phyloP scores from a whole-genome alignment of 2,329 filamentous ascomycete species.

The Fusarium pseudoanthophilum region DNA sequence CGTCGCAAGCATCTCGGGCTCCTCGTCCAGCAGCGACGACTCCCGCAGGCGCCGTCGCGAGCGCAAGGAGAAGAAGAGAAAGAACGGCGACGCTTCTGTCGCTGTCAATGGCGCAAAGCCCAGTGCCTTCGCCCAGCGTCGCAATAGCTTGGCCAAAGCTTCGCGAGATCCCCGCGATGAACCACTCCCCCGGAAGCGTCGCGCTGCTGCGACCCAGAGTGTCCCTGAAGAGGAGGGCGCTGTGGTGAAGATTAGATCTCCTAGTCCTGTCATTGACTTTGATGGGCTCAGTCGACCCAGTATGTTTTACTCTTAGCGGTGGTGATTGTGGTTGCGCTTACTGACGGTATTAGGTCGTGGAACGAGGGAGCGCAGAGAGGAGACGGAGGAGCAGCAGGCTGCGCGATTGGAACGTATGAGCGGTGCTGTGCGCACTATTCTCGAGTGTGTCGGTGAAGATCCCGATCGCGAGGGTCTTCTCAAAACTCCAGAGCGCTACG shows the following conservation, averaged over 20 bases:
- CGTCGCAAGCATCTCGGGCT: constrained; percentile 42
- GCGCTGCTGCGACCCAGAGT: constrained; percentile 15
- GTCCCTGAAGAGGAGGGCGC: constrained; percentile 24
- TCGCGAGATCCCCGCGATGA: constrained; percentile 70
- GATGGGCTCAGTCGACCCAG: constrained; percentile 70
- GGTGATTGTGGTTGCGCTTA: not conserved
- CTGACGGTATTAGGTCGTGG: constrained; percentile 62
- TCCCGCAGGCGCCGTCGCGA: constrained; percentile 46
- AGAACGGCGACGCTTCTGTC: constrained; percentile 22
- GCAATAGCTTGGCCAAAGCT: constrained; percentile 68
- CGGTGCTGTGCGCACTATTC: constrained; percentile 71
- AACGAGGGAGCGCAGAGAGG: constrained; percentile 71
- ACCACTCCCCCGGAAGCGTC: constrained; percentile 56
- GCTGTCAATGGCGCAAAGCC: constrained; percentile 48
- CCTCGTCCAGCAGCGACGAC: constrained; percentile 48
- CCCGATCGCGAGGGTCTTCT: constrained; percentile 72
- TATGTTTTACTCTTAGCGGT: constrained; percentile 44
- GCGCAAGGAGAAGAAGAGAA: constrained; percentile 38
- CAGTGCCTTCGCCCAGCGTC: constrained; percentile 54
- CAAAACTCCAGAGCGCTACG: constrained; percentile 84
- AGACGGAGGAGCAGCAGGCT: constrained; percentile 57
- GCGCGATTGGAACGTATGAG: constrained; percentile 67
- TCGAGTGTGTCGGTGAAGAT: constrained; percentile 77
- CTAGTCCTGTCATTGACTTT: constrained; percentile 69
- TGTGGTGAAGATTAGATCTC: constrained; percentile 46